phyloP scores from a whole-genome alignment of 768 basidiomycete species.

The Auricularia heimuer region DNA sequence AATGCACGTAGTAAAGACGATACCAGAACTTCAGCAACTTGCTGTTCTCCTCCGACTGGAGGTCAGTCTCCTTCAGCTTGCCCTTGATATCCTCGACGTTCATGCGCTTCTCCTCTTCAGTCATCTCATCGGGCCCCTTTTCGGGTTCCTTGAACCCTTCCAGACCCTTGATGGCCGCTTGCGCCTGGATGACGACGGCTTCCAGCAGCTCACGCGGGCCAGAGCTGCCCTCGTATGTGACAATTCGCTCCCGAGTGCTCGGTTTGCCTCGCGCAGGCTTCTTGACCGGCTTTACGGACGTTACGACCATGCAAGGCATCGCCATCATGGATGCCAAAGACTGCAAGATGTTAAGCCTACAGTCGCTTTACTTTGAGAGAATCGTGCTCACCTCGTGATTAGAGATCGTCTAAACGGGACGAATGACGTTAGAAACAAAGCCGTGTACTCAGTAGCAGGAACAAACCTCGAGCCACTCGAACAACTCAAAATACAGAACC shows the following conservation, averaged over 20 bases:
- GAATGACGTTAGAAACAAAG: neutral
- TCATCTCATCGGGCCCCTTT: slow-evolving; percentile 48
- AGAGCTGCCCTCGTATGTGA: slow-evolving; percentile 84
- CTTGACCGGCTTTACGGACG: slow-evolving; percentile 58
- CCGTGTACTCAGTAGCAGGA: neutral
- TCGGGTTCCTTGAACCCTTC: slow-evolving; percentile 51
- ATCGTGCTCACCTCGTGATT: slow-evolving; percentile 55
- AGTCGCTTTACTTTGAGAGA: neutral
- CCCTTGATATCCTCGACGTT: slow-evolving; percentile 49
- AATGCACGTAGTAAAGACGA: neutral
- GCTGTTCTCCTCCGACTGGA: slow-evolving; percentile 60
- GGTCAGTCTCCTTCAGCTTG: slow-evolving; percentile 49
- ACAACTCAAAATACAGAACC: slow-evolving; percentile 76
- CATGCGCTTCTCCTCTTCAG: slow-evolving; percentile 86
- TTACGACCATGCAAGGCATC: slow-evolving; percentile 89
- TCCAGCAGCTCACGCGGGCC: slow-evolving; percentile 89
- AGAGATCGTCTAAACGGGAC: slow-evolving; percentile 62
- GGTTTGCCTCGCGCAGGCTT: slow-evolving; percentile 32
- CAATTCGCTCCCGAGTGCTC: slow-evolving; percentile 65
- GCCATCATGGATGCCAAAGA: slow-evolving; percentile 89
- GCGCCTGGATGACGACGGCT: slow-evolving; percentile 84
- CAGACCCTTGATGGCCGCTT: slow-evolving; percentile 82
- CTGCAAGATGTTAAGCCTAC: neutral
- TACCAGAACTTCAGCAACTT: slow-evolving; percentile 71
- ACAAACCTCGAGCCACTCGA: slow-evolving; percentile 84